Evolutionary conservation across 306 rosid genomes (phyloP).

Genomic region (Astragalus glycyphyllos): DNA sequence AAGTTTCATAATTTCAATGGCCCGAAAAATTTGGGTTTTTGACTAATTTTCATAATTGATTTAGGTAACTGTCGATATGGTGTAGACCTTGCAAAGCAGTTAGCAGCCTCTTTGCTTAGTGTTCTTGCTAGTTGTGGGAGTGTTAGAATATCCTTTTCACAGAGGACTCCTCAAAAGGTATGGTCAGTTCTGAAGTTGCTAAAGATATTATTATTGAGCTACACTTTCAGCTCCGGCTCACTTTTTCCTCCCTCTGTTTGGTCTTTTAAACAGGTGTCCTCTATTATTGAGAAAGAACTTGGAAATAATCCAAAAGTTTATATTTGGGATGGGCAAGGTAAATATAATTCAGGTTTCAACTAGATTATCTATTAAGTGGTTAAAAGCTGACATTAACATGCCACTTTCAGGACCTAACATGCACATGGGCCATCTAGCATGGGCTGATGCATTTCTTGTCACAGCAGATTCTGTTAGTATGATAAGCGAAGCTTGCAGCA

Average conservation of each 20-base stretch:
- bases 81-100: conserved; percentile 84
- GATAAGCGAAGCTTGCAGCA: conserved; percentile 97
- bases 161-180: conserved; percentile 87
- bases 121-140: conserved; percentile 86
- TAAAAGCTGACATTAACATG: conserved; percentile 19
- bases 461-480: conserved; percentile 94
- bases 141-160: conserved; percentile 90
- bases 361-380: conserved; percentile 32
- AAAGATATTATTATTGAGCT: not conserved
- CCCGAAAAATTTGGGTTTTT: conserved; percentile 1
- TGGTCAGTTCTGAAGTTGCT: conserved; percentile 15
- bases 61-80: conserved; percentile 87
- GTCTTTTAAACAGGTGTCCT: conserved; percentile 63
- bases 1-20: not conserved
- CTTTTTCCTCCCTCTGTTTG: conserved; percentile 18
- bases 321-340: conserved; percentile 91
- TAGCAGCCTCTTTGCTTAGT: conserved; percentile 62
- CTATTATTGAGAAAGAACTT: conserved; percentile 67
- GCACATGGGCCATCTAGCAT: conserved; percentile 90
- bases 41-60: conserved; percentile 39
- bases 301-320: conserved; percentile 80
- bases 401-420: conserved; percentile 75
- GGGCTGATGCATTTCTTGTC: conserved; percentile 93
- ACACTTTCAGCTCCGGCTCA: conserved; percentile 7
- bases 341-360: conserved; percentile 31